Conservation (phyloP, 2,329 filamentous ascomycete genomes). For the Pseudogymnoascus destructans region DNA sequence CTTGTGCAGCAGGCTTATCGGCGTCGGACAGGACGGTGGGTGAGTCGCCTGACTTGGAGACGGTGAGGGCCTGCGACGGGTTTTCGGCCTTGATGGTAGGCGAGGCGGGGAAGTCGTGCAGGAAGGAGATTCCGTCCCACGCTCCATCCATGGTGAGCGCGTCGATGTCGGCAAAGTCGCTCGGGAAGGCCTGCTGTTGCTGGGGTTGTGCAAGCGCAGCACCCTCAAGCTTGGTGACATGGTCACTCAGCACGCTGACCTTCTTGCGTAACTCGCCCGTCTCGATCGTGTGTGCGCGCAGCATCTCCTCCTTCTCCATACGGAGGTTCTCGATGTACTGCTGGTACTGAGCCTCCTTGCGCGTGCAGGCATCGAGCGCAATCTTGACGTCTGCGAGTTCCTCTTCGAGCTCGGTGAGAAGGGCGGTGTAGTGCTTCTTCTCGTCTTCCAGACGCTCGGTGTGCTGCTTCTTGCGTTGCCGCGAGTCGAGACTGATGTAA, state of each 20-base stretch:
- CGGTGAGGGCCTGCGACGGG: conserved; percentile 31
- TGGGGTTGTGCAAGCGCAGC: conserved; percentile 37
- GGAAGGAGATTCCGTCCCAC: conserved; percentile 74
- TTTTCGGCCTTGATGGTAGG: conserved; percentile 48
- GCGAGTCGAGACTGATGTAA: conserved; percentile 65
- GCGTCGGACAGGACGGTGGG: conserved; percentile 33
- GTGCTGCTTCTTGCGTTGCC: conserved; percentile 96
- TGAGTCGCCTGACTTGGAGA: conserved; percentile 40
- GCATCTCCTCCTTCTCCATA: conserved; percentile 84
- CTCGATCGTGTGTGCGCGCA: conserved; percentile 78
- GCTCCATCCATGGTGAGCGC: conserved; percentile 66
- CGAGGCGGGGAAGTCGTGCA: conserved; percentile 56
- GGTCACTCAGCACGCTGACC: conserved; percentile 66
- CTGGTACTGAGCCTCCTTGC: conserved; percentile 61
- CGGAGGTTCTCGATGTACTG: conserved; percentile 64
- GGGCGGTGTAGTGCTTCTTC: conserved; percentile 76
- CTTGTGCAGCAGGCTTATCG: conserved; percentile 59
- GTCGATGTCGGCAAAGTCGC: conserved; percentile 71
- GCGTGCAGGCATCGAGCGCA: conserved; percentile 56
- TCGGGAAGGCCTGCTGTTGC: conserved; percentile 50
- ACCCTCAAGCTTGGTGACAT: conserved; percentile 58
- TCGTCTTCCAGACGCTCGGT: conserved; percentile 93
- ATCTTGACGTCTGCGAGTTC: conserved; percentile 55
- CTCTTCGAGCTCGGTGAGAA: conserved; percentile 68
- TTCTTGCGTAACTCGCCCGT: conserved; percentile 86